Evolutionary conservation across 495 filamentous ascomycete species (phyloP), one percentile per base, ranked within the genome.

Genomic region (Xylaria nigripes): DNA sequence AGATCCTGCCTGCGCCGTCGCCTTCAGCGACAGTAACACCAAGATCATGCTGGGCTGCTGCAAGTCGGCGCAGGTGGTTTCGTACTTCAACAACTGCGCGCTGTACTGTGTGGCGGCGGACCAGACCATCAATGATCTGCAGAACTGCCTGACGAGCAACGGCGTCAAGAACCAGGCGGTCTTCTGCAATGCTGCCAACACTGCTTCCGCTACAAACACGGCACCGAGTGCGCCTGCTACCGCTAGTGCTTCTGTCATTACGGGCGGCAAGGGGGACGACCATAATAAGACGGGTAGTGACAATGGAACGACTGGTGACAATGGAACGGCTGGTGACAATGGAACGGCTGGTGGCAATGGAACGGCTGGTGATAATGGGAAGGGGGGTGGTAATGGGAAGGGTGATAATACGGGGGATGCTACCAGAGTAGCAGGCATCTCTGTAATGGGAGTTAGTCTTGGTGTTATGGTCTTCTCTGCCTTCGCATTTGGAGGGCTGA

Each of bases 91-190:
- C 65, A 69, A 67, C 59, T 80, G 77, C 66, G 71, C 68, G 22
- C 58, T 75, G 45, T 80, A 78, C 70, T 80, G 77, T 55, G 72
- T 75, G 10, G 76, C 75, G 2, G 65, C 69, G 40, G 72, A 62
- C 12, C 76, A 80, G 50, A 66, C 53, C 25, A 61, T 74, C 54
- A 38, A 48, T 8, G 49, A 66, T 2, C 64, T 80, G 30, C 57
- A 51, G 12, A 21, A 56, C 18, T 80, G 76, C 48, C 49, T 76
- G 15, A 59, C 54, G 41, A 54, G 55, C 24, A 61, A 71, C 43
- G 69, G 70, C 38, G 67, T 61, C 19, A 54, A 56, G 7, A 58
- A 66, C 47, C 48, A 48, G 15, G 42, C 68, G 10, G 44, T 75
- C 51, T 78, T 74, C 58, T 80, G 76, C 56, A 69, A 67, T 38